Percentiles rank a stretch among this genome's conserved stretches.
phyloP scores from a whole-genome alignment of 306 rosid genomes.

The Styphnolobium japonicum region DNA sequence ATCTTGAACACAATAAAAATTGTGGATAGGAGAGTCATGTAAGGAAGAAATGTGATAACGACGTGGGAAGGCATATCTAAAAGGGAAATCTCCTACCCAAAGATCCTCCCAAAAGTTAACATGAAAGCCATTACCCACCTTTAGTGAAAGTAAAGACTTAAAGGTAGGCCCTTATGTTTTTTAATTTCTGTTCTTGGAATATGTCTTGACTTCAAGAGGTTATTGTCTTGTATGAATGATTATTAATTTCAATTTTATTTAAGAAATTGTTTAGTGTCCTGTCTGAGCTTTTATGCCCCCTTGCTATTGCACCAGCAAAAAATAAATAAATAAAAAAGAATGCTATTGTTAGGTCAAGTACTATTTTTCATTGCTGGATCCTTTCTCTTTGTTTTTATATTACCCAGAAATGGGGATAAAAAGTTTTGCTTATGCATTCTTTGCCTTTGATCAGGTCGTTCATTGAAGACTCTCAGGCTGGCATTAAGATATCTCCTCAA shows the following conservation, averaged over 20 bases:
- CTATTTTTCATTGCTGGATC: slow-evolving; percentile 16
- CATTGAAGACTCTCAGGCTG: slow-evolving; percentile 96
- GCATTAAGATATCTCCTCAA: slow-evolving; percentile 99
- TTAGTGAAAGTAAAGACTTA: no score
- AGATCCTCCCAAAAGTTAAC: no score
- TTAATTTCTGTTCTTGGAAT: slow-evolving; percentile 15
- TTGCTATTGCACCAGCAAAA: background rate
- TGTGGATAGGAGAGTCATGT: no score
- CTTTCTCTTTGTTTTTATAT: slow-evolving; percentile 20
- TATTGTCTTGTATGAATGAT: slow-evolving; percentile 7
- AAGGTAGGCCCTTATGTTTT: no score
- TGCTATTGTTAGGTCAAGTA: background rate
- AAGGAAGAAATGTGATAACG: no score
- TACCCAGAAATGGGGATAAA: slow-evolving; percentile 4
- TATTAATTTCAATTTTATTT: background rate
- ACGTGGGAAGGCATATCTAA: no score
- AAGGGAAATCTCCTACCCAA: no score
- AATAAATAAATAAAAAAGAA: background rate
- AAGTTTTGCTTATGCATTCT: slow-evolving; percentile 27
- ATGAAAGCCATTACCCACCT: no score
- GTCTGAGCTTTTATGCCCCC: slow-evolving; percentile 9
- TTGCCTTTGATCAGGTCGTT: slow-evolving; percentile 69
- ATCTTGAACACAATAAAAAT: no score
- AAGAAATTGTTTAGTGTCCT: slow-evolving; percentile 20
- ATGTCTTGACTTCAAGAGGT: background rate